Conservation (phyloP, 2,329 filamentous ascomycete species). For the Coleophoma cylindrospora region DNA sequence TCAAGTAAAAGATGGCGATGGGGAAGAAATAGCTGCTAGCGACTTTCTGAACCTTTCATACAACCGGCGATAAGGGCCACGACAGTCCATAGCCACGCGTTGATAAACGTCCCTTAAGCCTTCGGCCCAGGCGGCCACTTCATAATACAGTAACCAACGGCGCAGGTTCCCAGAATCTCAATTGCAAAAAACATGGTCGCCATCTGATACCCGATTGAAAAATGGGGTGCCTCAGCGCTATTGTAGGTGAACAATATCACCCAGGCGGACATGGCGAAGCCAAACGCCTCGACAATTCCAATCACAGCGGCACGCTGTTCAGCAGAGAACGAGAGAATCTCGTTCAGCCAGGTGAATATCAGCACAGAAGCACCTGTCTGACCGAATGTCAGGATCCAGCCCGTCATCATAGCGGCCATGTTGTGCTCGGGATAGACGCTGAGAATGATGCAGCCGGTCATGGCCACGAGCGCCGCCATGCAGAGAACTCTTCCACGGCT, state of each 20-base stretch:
- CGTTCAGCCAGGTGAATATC: background rate
- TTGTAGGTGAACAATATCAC: slow-evolving; percentile 8
- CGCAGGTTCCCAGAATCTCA: background rate
- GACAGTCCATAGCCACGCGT: no score
- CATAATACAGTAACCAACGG: no score
- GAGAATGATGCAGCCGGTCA: background rate
- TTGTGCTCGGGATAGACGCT: background rate
- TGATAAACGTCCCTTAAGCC: no score
- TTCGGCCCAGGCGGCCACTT: no score
- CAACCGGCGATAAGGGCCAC: no score
- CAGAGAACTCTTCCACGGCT: background rate
- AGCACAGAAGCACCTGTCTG: background rate
- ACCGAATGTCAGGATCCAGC: background rate
- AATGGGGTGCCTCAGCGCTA: slow-evolving; percentile 6
- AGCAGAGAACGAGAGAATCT: background rate
- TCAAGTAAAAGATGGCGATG: no score
- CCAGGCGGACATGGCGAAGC: background rate
- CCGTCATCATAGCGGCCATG: background rate
- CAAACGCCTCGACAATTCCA: background rate
- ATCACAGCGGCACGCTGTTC: background rate
- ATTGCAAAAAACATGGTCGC: background rate
- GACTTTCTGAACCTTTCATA: no score
- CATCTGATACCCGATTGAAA: slow-evolving; percentile 6
- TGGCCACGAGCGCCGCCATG: background rate
- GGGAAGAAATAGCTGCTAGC: no score